Percentiles rank a stretch among this genome's conserved stretches.
Conservation (phyloP, 306 rosid genomes). For the Lathyrus aphaca region DNA sequence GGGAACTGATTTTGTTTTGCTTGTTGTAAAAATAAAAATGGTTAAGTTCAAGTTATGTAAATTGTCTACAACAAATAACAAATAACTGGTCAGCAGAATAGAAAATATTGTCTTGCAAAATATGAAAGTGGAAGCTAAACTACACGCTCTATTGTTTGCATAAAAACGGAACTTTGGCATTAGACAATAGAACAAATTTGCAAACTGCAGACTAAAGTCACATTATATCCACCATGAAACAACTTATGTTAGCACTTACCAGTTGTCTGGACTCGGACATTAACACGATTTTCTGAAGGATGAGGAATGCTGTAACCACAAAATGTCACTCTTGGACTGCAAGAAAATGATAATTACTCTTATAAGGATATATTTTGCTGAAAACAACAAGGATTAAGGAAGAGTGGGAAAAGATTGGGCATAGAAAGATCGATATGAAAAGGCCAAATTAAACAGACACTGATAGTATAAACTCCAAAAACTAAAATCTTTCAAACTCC, state of each 20-base stretch:
- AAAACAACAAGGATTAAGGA: conserved; percentile 6
- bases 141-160: neutral
- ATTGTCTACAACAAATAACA: conserved; percentile 23
- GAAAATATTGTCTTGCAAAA: neutral
- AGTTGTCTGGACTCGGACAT: conserved; percentile 78
- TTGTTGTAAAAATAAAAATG: neutral
- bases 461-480: neutral
- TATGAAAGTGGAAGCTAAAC: neutral
- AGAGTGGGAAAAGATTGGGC: neutral
- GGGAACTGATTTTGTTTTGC: neutral
- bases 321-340: conserved; percentile 74
- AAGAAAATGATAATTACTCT: conserved; percentile 35
- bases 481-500: conserved; percentile 3
- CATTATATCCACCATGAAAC: neutral
- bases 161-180: conserved; percentile 16
- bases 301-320: conserved; percentile 92
- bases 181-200: conserved; percentile 8
- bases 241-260: conserved; percentile 65
- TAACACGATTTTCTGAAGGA: conserved; percentile 84
- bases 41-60: neutral
- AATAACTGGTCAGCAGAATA: neutral
- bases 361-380: conserved; percentile 16
- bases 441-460: neutral
- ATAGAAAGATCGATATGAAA: neutral
- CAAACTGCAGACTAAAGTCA: conserved; percentile 16